A percentile compares a stretch with the other conserved stretches of the same genome.
Conservation (phyloP, 2,329 filamentous ascomycete species). For the Aspergillus japonicus region DNA sequence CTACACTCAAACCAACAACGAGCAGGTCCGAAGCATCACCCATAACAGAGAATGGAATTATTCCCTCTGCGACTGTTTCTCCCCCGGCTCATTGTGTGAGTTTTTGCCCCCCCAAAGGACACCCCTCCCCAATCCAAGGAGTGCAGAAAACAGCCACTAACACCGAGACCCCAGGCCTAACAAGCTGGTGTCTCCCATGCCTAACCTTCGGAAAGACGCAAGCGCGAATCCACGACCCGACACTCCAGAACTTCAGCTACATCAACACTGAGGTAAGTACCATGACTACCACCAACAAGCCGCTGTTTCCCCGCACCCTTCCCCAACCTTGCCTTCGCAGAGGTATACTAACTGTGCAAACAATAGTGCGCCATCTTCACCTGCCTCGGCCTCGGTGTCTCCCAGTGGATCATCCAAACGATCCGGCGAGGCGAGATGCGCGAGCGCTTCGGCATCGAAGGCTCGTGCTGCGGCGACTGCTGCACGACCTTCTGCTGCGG, state of each 20-base stretch:
- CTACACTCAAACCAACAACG: constrained; percentile 8
- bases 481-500: constrained; percentile 17
- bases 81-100: constrained; percentile 19
- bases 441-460: constrained; percentile 16
- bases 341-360: no score
- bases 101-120: not conserved
- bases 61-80: constrained; percentile 18
- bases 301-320: not conserved
- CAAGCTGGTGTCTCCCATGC: constrained; percentile 19
- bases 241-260: constrained; percentile 7
- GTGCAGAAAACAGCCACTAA: not conserved
- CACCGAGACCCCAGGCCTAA: constrained; percentile 7
- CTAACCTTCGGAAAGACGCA: constrained; percentile 21
- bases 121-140: not conserved
- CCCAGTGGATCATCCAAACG: constrained; percentile 23
- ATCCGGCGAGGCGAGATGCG: constrained; percentile 19
- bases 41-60: constrained; percentile 18
- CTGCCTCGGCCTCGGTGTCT: constrained; percentile 12
- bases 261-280: constrained; percentile 11
- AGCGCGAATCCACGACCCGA: constrained; percentile 11
- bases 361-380: constrained; percentile 13
- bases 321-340: no score
- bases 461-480: constrained; percentile 21
- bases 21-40: not conserved
- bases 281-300: not conserved